Evolutionary conservation across 2,329 filamentous ascomycete species (phyloP).

Genomic region (Penicillium sclerotiorum): DNA sequence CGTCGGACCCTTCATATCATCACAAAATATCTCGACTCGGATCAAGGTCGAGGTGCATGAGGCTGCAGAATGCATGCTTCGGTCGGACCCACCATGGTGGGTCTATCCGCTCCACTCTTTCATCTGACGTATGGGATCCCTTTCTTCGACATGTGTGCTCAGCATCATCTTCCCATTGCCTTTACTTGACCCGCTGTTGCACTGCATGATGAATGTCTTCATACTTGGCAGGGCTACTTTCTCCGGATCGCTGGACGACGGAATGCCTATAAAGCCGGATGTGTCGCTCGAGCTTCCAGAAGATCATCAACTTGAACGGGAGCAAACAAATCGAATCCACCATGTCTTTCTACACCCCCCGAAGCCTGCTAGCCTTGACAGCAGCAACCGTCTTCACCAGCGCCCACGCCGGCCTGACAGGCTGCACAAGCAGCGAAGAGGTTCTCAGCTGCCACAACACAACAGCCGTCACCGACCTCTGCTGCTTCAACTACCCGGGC

Average conservation of each 20-base stretch:
- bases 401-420: background rate
- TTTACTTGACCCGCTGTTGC: background rate
- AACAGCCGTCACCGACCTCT: background rate
- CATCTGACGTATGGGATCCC: background rate
- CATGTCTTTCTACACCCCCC: background rate
- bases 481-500: conserved; percentile 5
- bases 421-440: background rate
- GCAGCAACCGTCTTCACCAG: background rate
- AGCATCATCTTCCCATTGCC: background rate
- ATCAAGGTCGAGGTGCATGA: background rate
- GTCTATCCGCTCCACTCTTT: background rate
- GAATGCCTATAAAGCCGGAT: no score
- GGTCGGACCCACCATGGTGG: background rate
- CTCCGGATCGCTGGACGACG: no score
- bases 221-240: no score
- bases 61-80: background rate
- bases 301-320: background rate
- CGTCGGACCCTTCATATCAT: background rate
- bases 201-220: conserved; percentile 1
- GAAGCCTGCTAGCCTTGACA: background rate
- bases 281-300: no score
- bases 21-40: background rate
- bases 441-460: conserved; percentile 4
- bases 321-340: no score
- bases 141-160: background rate